Evolutionary conservation across 441 rosid species (phyloP), one percentile per base, ranked within the genome.

Genomic region (Jatropha podagrica): DNA sequence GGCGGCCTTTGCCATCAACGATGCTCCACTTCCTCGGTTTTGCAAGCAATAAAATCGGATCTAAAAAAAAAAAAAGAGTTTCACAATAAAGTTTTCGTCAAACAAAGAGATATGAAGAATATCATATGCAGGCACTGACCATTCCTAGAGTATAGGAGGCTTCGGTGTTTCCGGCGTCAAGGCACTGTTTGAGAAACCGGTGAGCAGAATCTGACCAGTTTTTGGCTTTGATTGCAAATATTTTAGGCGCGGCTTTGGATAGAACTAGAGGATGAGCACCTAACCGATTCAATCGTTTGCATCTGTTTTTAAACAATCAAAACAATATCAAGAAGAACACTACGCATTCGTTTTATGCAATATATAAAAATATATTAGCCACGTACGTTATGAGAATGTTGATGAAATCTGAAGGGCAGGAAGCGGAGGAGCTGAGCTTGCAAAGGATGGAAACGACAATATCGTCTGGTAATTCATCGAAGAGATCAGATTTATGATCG

Each of bases 1-100:
- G 6, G 97, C 99, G 0, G 99, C 98, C 81, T 83, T 93, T 0
- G 98, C 99, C 89, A 95, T 88, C 5, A 95, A 74, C 9, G 97
- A 90, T 5, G 88, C 88, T 1, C 99, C 99, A 76, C 86, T 84
- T 10, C 69, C 83, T 71, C 87, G 82, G 75, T 81, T 87, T 80
- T 83, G 83, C 37, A 91, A 83, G 78, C 98, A 91, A 77, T 95
- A 95, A 85, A 95, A 93, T 42, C 92, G 94, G 89, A 95, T 93
- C 99, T 95, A 88, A 15, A 70, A n/a, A 78, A 38, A 13, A 10
- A 64, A 11, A 15, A 15, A 10, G 73, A 13, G 69, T 37, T 6
- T 26, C 6, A 40, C 15, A 13, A 68, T 37, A 11, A 40, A 71
- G 5, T 23, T 46, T 42, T 60, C 7, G 5, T 5, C 3, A 3